phyloP scores from a whole-genome alignment of 495 filamentous ascomycete genomes.

The Cenococcum geophilum region DNA sequence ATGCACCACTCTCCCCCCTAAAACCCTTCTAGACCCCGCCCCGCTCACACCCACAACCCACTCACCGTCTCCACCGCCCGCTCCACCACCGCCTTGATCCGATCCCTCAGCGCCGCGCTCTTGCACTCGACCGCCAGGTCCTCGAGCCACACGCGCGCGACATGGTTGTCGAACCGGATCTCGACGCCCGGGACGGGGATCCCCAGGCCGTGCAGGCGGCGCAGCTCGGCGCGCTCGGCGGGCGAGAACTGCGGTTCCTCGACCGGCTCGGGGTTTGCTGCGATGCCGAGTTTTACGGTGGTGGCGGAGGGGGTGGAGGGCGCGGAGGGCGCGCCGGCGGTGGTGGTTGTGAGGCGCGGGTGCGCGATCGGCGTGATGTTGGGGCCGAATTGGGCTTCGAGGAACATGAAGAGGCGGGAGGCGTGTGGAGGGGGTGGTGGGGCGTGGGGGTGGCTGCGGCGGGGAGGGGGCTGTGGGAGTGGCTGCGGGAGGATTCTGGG shows the following conservation, averaged over 20 bases:
- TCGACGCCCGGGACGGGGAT: slow-evolving; percentile 83
- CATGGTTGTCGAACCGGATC: slow-evolving; percentile 81
- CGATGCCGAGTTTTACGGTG: slow-evolving; percentile 33
- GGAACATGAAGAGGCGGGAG: slow-evolving; percentile 82
- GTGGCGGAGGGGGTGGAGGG: slow-evolving; percentile 27
- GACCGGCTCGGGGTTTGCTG: slow-evolving; percentile 27
- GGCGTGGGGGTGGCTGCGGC: neutral
- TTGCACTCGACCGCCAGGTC: slow-evolving; percentile 80
- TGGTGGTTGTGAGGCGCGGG: slow-evolving; percentile 41
- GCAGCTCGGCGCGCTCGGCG: slow-evolving; percentile 57
- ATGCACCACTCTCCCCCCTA: too few species aligned
- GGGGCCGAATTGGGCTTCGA: slow-evolving; percentile 90
- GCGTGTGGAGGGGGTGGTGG: slow-evolving; percentile 16
- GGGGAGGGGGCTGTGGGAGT: slow-evolving; percentile 40
- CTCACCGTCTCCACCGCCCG: slow-evolving; percentile 85
- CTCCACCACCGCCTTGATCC: slow-evolving; percentile 84
- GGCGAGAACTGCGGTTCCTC: slow-evolving; percentile 31
- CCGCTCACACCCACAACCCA: slow-evolving; percentile 56
- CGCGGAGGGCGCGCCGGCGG: too few species aligned
- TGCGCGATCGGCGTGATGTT: slow-evolving; percentile 64
- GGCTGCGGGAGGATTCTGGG: slow-evolving; percentile 53
- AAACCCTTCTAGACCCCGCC: too few species aligned
- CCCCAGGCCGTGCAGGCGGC: slow-evolving; percentile 68
- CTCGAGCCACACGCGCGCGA: slow-evolving; percentile 87
- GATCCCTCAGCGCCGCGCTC: slow-evolving; percentile 64